These are phyloP conservation scores for Diaporthe velutina DNA, from an alignment of 2,329 filamentous ascomycete species.

Conservation along the genomic window DNA sequence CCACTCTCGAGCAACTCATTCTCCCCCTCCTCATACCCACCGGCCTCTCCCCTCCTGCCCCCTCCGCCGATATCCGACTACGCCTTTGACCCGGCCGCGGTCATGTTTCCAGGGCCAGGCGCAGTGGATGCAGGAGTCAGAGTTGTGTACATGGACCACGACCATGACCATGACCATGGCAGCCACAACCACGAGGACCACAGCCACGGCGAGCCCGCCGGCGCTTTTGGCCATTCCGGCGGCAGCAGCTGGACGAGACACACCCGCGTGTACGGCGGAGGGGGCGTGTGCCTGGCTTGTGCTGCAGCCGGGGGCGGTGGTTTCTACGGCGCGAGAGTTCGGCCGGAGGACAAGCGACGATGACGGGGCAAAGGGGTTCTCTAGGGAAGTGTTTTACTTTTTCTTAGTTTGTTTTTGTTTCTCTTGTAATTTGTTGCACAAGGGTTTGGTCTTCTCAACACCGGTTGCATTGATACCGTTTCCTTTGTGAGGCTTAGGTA, in stretches of 20 bases:
- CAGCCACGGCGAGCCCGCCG: constrained; percentile 65
- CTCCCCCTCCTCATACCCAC: constrained; percentile 63
- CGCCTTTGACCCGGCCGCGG: constrained; percentile 45
- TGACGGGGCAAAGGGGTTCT: constrained; percentile 40
- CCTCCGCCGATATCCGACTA: constrained; percentile 57
- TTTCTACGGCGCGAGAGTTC: constrained; percentile 68
- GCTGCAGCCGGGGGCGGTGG: constrained; percentile 60
- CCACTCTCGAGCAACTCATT: constrained; percentile 47
- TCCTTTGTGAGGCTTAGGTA: constrained; percentile 12
- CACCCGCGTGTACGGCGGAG: constrained; percentile 69
- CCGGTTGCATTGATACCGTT: background rate
- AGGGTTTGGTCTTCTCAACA: background rate
- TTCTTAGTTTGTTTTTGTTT: background rate
- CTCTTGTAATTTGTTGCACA: background rate
- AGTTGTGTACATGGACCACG: constrained; percentile 33
- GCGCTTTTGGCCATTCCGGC: constrained; percentile 57
- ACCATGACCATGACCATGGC: constrained; percentile 41
- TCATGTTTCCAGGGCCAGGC: constrained; percentile 44
- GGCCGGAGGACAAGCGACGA: constrained; percentile 64
- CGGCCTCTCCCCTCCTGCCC: constrained; percentile 61
- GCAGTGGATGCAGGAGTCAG: constrained; percentile 38
- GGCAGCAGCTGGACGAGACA: constrained; percentile 68
- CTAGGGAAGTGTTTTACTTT: background rate
- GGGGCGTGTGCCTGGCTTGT: constrained; percentile 68
- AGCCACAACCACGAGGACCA: constrained; percentile 59